Evolutionary conservation across 139 green algal genomes (phyloP), one percentile per base, ranked within the genome.

Genomic region (Coelastrella sp.): DNA sequence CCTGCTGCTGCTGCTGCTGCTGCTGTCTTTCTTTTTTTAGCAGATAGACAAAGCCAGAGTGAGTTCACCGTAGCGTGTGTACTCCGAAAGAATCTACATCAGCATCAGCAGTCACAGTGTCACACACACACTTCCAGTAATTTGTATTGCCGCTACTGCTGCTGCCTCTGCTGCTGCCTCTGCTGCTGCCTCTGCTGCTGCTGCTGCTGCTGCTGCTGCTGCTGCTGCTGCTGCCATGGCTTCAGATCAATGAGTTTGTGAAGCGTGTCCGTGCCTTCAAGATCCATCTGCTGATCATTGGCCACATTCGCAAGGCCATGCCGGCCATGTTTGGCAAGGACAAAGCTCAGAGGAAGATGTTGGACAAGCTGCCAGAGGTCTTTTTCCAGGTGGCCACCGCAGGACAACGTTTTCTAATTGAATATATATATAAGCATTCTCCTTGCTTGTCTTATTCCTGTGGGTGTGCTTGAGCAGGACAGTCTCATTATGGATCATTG

Each of bases 211-310:
- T n/a, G 25, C 6, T 80, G 5, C 74, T 80, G 12, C 7, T 0
- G 0, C 76, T 60, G 78, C 58, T 56, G 25, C 24, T 82, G 14
- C 11, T 58, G 11, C n/a, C 19, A 12, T 49, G 14, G 7, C 8
- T 58, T 72, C 72, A 90, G 85, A 65, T 99, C 65, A 99, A 99
- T 90, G 98, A 99, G 93, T 99, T 99, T 94, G 98, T 99, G 15
- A 99, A 99, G 94, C 93, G 98, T 19, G 95, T 99, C 83, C 91
- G 97, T 4, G 96, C 98, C 4, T 93, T 94, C 88, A 96, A 95
- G 82, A 99, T 99, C 86, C 98, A 99, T 94, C 95, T 97, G 68
- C 93, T 98, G 24, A 96, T 99, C 75, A 96, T 99, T 57, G 93
- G 92, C 24, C 93, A 97, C 93, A 92, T 99, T 78, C 91, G 95